Percentiles rank a stretch among this genome's conserved stretches.
Evolutionary conservation across 352 stramenopile species (phyloP).

Genomic region (Globisporangium irregulare): DNA sequence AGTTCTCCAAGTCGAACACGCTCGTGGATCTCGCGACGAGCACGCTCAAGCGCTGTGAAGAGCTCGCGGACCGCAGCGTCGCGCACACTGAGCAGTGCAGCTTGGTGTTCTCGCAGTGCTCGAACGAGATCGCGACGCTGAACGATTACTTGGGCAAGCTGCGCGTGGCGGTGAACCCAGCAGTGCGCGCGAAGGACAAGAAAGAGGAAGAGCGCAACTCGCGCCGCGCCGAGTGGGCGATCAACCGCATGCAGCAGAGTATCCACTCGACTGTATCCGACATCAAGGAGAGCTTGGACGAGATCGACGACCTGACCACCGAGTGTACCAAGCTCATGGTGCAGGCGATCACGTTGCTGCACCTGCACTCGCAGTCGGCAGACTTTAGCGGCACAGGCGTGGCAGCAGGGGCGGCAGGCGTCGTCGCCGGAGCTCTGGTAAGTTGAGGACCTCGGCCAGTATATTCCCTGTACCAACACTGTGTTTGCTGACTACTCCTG

Average conservation of each 20-base stretch:
- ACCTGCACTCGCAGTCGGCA: constrained; percentile 70
- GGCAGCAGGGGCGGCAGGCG: constrained; percentile 66
- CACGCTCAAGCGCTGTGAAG: constrained; percentile 61
- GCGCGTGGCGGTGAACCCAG: constrained; percentile 55
- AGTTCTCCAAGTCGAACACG: constrained; percentile 73
- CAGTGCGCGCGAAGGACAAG: constrained; percentile 50
- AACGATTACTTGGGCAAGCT: constrained; percentile 80
- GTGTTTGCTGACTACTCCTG: background rate
- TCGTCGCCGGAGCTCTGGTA: constrained; percentile 81
- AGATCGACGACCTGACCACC: constrained; percentile 76
- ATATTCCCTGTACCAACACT: background rate
- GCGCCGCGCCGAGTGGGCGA: constrained; percentile 71
- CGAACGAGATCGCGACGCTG: constrained; percentile 74
- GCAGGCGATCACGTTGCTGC: constrained; percentile 81
- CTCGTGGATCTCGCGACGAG: constrained; percentile 71
- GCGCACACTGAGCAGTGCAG: constrained; percentile 74
- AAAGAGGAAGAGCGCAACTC: constrained; percentile 69
- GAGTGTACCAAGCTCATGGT: constrained; percentile 87
- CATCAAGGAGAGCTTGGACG: constrained; percentile 72
- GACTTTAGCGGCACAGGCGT: constrained; percentile 87
- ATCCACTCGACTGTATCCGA: constrained; percentile 57
- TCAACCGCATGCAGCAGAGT: constrained; percentile 71
- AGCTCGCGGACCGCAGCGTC: constrained; percentile 68
- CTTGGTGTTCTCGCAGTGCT: constrained; percentile 78
- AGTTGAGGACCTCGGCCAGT: background rate